Evolutionary conservation across 441 rosid species (phyloP), one percentile per base, ranked within the genome.

Genomic region (Brassica hybrid): DNA sequence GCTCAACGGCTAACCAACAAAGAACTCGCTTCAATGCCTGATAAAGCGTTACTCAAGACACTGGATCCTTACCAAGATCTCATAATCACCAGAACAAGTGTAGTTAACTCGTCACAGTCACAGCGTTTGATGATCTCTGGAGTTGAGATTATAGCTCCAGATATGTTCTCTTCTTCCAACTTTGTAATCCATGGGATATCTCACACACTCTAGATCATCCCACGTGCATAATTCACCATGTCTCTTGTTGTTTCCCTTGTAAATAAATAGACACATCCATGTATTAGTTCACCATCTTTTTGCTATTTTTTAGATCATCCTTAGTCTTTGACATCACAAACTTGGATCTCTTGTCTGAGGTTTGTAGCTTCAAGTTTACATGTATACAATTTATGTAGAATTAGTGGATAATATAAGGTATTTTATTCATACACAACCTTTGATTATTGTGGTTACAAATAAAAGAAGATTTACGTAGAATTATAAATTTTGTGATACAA

Each of bases 131-230:
- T 74, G 68, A 77, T 95, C 7, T 82, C 83, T 14, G 90, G 91
- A 69, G 87, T 78, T 57, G 82, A 84, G 81, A 84, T 91, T 59
- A 78, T 81, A 17, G 81, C 75, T 34, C 94, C 94, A 0, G 88
- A 91, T 34, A 83, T 88, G 38, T 81, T 85, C 71, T 72, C 72
- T 23, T 91, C 91, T 27, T 59, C 80, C 2, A 84, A 56, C 48
- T 85, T 89, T 70, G 81, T 87, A 41, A 77, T 93, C 69, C 97
- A 94, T 76, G 94, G 85, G 52, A 89, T 90, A 73, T n/a, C n/a
- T 78, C 96, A 25, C 84, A 80, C 61, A 82, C 87, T 77, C 83
- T 89, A 21, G 69, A 84, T 65, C n/a, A 69, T 83, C 65, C 14
- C 80, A 65, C 65, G 71, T 68, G 65, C 81, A 73, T 67, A 74